phyloP scores from a whole-genome alignment of 2,329 filamentous ascomycete species.

The Pleochaeta shiraiana region DNA sequence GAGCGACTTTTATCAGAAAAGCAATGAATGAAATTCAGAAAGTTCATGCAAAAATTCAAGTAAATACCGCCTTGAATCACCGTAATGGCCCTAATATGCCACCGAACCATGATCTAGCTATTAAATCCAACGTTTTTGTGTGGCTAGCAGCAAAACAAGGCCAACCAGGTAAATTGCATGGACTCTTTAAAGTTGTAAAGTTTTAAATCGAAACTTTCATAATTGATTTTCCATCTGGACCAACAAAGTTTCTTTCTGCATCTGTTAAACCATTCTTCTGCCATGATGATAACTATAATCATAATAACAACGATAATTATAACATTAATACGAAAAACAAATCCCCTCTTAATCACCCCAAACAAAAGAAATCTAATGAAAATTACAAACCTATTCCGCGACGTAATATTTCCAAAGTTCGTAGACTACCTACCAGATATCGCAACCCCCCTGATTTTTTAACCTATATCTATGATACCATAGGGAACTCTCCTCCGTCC shows the following conservation, averaged over 20 bases:
- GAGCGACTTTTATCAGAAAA: conserved; percentile 5
- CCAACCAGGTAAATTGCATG: background rate
- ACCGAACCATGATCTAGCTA: background rate
- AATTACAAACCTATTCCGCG: background rate
- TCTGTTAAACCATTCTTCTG: background rate
- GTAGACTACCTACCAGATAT: background rate
- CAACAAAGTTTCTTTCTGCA: background rate
- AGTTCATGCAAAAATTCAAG: background rate
- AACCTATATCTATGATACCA: background rate
- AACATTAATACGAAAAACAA: no score
- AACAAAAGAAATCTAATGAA: no score
- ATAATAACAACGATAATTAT: no score
- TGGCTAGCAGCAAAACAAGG: conserved; percentile 5
- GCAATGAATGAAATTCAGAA: conserved; percentile 6
- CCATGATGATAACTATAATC: no score
- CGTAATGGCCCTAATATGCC: conserved; percentile 3
- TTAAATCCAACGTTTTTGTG: conserved; percentile 5
- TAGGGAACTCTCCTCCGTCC: no score
- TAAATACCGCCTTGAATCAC: background rate
- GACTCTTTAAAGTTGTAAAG: background rate
- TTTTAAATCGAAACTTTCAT: conserved; percentile 1
- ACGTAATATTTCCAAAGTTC: background rate
- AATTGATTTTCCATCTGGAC: background rate
- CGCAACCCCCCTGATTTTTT: background rate
- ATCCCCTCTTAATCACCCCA: no score